Percentiles rank a stretch among this genome's conserved stretches.
phyloP scores from a whole-genome alignment of 2,329 filamentous ascomycete genomes.

The Lithohypha guttulata region DNA sequence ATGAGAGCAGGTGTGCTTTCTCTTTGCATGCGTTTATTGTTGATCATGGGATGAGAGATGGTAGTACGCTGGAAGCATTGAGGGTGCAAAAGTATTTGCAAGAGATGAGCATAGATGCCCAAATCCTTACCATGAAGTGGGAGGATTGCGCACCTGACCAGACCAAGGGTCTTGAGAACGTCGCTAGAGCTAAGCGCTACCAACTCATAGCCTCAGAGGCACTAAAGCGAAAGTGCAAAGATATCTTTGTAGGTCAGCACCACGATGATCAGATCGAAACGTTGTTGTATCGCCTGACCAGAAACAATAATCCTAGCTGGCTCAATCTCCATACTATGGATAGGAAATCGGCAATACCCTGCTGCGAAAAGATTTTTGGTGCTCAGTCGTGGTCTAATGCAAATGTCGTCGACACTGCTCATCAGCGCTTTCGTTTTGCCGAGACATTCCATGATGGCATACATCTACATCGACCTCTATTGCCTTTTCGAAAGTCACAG shows the following conservation, averaged over 20 bases:
- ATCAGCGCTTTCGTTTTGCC: constrained; percentile 16
- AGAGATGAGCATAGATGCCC: constrained; percentile 31
- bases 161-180: constrained; percentile 60
- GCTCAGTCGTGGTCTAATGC: constrained; percentile 7
- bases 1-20: constrained; percentile 28
- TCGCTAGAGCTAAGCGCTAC: constrained; percentile 66
- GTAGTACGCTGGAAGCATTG: constrained; percentile 45
- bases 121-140: constrained; percentile 44
- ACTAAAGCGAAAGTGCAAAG: constrained; percentile 38
- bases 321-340: constrained; percentile 18
- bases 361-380: constrained; percentile 16
- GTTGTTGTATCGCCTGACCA: constrained; percentile 61
- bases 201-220: constrained; percentile 56
- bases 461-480: constrained; percentile 56
- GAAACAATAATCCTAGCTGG: constrained; percentile 10
- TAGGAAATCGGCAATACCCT: constrained; percentile 12
- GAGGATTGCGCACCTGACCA: constrained; percentile 30
- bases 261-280: constrained; percentile 87
- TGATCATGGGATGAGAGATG: constrained; percentile 48
- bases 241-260: constrained; percentile 75
- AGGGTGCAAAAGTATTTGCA: constrained; percentile 38
- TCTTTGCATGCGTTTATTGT: constrained; percentile 44
- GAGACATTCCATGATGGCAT: constrained; percentile 40
- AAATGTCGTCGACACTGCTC: constrained; percentile 6
- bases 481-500: constrained; percentile 44